These are phyloP conservation scores for Rehmannia glutinosa DNA, from an alignment of 257 asterid species.

Conservation along the genomic window DNA sequence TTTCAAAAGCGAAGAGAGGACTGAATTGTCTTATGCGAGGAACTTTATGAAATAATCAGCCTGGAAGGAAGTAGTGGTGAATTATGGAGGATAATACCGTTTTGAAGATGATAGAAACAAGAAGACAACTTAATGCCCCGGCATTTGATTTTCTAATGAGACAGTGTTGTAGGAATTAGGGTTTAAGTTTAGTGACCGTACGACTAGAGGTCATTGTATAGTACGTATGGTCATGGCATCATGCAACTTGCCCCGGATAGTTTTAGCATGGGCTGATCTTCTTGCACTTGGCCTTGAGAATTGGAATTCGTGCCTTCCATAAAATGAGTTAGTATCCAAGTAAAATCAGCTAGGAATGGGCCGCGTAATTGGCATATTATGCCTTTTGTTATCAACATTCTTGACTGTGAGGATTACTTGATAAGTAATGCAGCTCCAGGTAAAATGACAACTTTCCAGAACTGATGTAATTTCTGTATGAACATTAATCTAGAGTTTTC, in stretches of 20 bases:
- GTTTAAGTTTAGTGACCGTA: neutral
- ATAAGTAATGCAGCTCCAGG: neutral
- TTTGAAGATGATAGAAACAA: neutral
- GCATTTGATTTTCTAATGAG: neutral
- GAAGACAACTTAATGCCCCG: neutral
- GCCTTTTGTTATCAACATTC: neutral
- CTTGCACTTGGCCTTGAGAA: neutral
- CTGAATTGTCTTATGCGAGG: neutral
- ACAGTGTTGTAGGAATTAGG: neutral
- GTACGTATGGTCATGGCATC: slow-evolving; percentile 1
- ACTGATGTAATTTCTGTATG: neutral
- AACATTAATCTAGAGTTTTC: neutral
- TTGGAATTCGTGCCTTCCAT: neutral
- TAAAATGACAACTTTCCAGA: neutral
- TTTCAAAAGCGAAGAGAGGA: neutral
- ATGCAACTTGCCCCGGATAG: neutral
- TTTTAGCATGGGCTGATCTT: neutral
- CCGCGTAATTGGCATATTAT: neutral
- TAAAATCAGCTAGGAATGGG: neutral
- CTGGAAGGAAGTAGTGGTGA: too few relatives aligned
- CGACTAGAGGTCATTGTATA: neutral
- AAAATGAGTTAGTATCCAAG: neutral
- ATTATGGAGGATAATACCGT: neutral
- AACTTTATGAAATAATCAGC: neutral
- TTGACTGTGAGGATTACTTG: slow-evolving; percentile 3